phyloP scores from a whole-genome alignment of 805 yeast genomes.

The Schwanniomyces vanrijiae region DNA sequence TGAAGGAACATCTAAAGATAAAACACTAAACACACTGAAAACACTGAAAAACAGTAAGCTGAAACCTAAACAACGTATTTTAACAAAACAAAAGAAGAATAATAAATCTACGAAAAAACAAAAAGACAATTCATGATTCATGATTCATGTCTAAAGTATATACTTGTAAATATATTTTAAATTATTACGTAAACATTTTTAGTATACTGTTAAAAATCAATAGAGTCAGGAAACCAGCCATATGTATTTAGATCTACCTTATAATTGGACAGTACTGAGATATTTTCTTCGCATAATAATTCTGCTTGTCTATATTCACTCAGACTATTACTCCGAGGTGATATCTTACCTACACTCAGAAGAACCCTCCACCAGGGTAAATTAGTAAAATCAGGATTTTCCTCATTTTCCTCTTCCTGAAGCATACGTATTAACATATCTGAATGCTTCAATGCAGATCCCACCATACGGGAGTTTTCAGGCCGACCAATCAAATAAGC shows the following conservation, averaged over 20 bases:
- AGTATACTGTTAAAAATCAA: constrained; percentile 16
- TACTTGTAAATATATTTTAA: not conserved
- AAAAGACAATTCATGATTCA: not conserved
- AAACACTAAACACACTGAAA: not conserved
- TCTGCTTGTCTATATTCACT: constrained; percentile 49
- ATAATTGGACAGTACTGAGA: constrained; percentile 32
- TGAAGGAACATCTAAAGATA: not conserved
- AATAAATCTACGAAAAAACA: not conserved
- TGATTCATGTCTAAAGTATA: not conserved
- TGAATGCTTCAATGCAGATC: constrained; percentile 60
- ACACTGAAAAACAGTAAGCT: not conserved
- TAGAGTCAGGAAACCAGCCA: constrained; percentile 74
- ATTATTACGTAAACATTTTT: not conserved
- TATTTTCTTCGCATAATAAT: constrained; percentile 47
- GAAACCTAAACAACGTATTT: not conserved
- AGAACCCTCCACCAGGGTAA: constrained; percentile 87
- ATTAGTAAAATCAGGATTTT: constrained; percentile 17
- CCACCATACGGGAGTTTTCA: constrained; percentile 71
- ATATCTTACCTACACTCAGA: constrained; percentile 60
- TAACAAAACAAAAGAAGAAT: not conserved
- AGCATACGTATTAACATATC: constrained; percentile 21
- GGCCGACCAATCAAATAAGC: constrained; percentile 66
- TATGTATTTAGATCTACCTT: constrained; percentile 42
- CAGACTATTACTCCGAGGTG: constrained; percentile 45
- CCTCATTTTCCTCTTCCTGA: constrained; percentile 16